These are phyloP conservation scores for Ophiognomonia clavigignenti-juglandacearum DNA, from an alignment of 2,329 filamentous ascomycete genomes.

Conservation along the genomic window DNA sequence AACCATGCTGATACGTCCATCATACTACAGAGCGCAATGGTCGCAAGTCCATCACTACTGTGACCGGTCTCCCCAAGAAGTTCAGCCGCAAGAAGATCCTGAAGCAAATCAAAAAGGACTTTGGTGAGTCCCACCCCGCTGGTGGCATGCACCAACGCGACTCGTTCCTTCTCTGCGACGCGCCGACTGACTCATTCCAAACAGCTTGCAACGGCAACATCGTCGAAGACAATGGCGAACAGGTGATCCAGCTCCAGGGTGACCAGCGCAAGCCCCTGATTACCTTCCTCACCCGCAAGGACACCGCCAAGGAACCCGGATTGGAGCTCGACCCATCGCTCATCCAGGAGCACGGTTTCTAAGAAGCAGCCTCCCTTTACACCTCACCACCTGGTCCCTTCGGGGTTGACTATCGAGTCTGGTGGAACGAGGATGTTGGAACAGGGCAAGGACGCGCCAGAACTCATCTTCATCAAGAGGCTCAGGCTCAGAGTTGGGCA, in stretches of 20 bases:
- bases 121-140: conserved; percentile 54
- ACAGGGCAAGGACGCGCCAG: conserved; percentile 8
- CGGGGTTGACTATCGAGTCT: conserved; percentile 6
- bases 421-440: conserved; percentile 1
- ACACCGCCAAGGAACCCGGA: conserved; percentile 45
- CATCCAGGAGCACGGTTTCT: conserved; percentile 70
- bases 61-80: conserved; percentile 97
- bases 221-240: conserved; percentile 90
- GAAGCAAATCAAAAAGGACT: conserved; percentile 99
- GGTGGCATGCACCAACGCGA: not conserved
- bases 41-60: conserved; percentile 99
- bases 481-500: conserved; percentile 11
- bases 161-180: not conserved
- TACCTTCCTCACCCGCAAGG: conserved; percentile 95
- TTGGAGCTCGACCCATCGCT: conserved; percentile 92
- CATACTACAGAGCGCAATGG: conserved; percentile 89
- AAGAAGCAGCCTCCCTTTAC: conserved; percentile 14
- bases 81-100: conserved; percentile 99
- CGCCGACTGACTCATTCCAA: conserved; percentile 20
- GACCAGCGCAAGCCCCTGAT: conserved; percentile 99
- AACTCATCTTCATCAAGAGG: conserved; percentile 11
- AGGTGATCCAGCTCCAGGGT: conserved; percentile 99
- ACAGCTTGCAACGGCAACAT: conserved; percentile 99
- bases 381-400: conserved; percentile 5
- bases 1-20: not conserved